phyloP scores from a whole-genome alignment of 73 alveolate species.

The Tetrahymena elliotti region DNA sequence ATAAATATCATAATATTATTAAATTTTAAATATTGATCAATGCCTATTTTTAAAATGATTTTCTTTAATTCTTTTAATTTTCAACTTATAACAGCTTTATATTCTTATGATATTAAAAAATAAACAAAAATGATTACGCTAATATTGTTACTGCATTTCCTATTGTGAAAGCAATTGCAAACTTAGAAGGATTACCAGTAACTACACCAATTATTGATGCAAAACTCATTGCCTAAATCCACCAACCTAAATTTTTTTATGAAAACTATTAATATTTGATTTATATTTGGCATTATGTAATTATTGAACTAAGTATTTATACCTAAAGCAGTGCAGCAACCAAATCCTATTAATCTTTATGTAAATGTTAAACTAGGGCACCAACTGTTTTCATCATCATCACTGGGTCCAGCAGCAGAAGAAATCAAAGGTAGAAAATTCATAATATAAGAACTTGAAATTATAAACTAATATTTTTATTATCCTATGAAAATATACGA shows the following conservation, averaged over 20 bases:
- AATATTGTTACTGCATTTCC: conserved; percentile 65
- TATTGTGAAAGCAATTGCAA: conserved; percentile 73
- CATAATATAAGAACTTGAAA: not conserved
- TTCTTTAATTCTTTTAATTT: no score
- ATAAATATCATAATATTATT: no score
- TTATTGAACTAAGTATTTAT: not conserved
- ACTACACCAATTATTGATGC: conserved; percentile 69
- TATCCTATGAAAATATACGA: not conserved
- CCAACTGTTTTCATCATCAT: conserved; percentile 64
- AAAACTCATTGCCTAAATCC: conserved; percentile 60
- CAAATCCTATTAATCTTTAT: conserved; percentile 76
- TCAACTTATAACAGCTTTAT: not conserved
- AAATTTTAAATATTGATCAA: no score
- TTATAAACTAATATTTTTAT: not conserved
- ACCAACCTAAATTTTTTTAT: conserved; percentile 11
- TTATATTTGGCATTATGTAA: no score
- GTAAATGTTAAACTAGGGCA: conserved; percentile 63
- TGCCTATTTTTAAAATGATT: no score
- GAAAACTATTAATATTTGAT: not conserved
- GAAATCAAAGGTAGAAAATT: conserved; percentile 3
- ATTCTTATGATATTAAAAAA: not conserved
- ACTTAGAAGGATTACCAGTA: conserved; percentile 67
- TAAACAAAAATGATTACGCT: conserved; percentile 9
- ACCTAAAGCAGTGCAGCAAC: conserved; percentile 59
- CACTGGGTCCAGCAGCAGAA: conserved; percentile 6